Conservation (phyloP, 176 grass and related monocot genomes). For the Luzula sylvatica region DNA sequence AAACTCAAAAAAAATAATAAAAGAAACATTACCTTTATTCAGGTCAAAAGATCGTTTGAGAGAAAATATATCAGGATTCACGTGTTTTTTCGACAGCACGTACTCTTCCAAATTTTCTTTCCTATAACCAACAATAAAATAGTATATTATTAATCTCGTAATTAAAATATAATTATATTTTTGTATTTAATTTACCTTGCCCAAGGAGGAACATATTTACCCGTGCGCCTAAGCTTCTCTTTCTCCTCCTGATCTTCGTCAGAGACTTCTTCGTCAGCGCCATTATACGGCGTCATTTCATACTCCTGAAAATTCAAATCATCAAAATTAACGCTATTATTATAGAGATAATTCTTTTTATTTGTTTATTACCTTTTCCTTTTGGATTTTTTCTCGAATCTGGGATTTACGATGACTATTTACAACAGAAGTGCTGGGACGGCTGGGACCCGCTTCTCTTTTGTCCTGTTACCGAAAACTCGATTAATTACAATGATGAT, state of each 20-base stretch:
- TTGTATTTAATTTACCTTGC: constrained; percentile 32
- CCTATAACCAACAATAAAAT: constrained; percentile 27
- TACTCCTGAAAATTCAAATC: constrained; percentile 29
- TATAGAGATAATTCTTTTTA: constrained; percentile 18
- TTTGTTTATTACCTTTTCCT: background rate
- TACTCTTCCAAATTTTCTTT: constrained; percentile 38
- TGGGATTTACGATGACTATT: too few species aligned
- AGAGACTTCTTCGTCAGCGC: constrained; percentile 51
- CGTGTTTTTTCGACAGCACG: constrained; percentile 31
- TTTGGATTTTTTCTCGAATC: too few species aligned
- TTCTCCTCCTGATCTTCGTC: constrained; percentile 22
- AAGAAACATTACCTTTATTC: constrained; percentile 40
- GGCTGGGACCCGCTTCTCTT: too few species aligned
- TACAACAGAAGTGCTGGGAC: too few species aligned
- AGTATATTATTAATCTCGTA: background rate
- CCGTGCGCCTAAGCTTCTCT: constrained; percentile 29
- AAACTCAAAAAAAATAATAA: background rate
- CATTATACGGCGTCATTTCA: constrained; percentile 58
- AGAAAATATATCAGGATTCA: constrained; percentile 44
- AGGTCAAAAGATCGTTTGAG: constrained; percentile 43
- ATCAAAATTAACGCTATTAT: constrained; percentile 9
- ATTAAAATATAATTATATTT: constrained; percentile 1
- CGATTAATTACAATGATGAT: too few species aligned
- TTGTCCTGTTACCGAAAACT: too few species aligned
- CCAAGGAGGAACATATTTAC: constrained; percentile 55